Conservation (phyloP, 225 moss, liverwort and hornwort species). For the Pseudoscleropodium purum region DNA sequence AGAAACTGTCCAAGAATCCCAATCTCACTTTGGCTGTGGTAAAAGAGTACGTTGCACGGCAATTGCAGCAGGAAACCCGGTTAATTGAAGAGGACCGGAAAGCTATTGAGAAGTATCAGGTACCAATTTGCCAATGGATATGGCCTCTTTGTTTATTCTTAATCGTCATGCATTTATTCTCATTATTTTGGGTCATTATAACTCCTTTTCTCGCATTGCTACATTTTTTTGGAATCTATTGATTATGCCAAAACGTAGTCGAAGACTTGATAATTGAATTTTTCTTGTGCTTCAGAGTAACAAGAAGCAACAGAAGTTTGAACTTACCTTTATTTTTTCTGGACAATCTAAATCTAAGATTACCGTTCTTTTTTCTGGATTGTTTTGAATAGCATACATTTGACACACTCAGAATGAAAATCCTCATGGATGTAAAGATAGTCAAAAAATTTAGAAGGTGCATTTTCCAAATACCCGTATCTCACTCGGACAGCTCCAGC, state of each 20-base stretch:
- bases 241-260: neutral
- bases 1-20: conserved; percentile 86
- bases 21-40: conserved; percentile 81
- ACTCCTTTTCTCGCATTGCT: neutral
- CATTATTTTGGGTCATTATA: neutral
- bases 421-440: neutral
- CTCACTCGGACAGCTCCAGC: neutral
- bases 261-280: neutral
- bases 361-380: neutral
- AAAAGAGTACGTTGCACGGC: conserved; percentile 89
- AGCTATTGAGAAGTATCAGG: conserved; percentile 97
- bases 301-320: neutral
- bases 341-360: neutral
- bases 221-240: neutral
- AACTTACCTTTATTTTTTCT: neutral
- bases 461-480: neutral
- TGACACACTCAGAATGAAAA: neutral
- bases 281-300: neutral
- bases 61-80: conserved; percentile 80
- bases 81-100: conserved; percentile 91
- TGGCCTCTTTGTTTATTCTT: neutral
- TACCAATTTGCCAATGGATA: neutral
- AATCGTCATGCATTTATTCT: neutral
- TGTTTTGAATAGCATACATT: neutral
- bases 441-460: neutral